Evolutionary conservation across 2,329 filamentous ascomycete genomes (phyloP).

Genomic region (Alternaria postmessia): DNA sequence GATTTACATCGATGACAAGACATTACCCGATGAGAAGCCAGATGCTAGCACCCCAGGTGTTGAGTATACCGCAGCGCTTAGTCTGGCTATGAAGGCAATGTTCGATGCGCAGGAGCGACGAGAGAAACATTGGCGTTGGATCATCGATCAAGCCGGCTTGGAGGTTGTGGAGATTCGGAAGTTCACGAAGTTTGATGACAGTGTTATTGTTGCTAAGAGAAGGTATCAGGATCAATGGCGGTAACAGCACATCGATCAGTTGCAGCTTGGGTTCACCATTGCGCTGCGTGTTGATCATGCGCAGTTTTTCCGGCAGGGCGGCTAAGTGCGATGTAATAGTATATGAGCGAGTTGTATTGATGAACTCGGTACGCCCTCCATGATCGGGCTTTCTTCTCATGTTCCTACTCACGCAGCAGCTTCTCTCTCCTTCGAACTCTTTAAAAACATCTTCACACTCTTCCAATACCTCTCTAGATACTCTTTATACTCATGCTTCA

Average conservation of each 20-base stretch:
- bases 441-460: no score
- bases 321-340: neutral
- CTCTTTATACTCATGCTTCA: neutral
- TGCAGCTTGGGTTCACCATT: neutral
- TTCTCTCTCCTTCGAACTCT: neutral
- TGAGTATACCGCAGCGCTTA: neutral
- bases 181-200: neutral
- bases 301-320: neutral
- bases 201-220: neutral
- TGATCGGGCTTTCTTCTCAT: neutral
- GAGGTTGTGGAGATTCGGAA: neutral
- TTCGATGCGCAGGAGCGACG: neutral
- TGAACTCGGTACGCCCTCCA: neutral
- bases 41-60: neutral
- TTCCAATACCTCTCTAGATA: neutral
- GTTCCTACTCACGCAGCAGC: neutral
- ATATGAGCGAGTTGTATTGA: neutral
- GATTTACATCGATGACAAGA: neutral
- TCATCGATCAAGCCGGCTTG: neutral
- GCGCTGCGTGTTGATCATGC: neutral
- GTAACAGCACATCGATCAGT: neutral
- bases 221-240: neutral
- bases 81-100: neutral
- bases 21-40: neutral
- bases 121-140: neutral